These are phyloP conservation scores for Kodamaea arcana DNA, from an alignment of 1,139 yeast genomes.

Conservation along the genomic window DNA sequence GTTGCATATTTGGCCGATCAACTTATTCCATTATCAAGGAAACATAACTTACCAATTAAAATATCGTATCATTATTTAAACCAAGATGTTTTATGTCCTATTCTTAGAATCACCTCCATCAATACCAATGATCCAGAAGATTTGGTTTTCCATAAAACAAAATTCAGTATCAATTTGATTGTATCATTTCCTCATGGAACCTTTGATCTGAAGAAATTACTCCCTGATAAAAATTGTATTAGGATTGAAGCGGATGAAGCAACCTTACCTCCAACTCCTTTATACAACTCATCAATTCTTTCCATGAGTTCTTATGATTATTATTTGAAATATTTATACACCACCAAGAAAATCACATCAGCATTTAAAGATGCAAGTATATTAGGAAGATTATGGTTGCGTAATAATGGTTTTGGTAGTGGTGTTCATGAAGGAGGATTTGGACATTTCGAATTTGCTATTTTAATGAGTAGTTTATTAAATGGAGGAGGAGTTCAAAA, in stretches of 20 bases:
- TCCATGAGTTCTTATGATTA: constrained; percentile 65
- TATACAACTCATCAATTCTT: constrained; percentile 77
- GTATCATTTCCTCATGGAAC: constrained; percentile 68
- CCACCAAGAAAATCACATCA: constrained; percentile 70
- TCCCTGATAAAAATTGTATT: constrained; percentile 76
- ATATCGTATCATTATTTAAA: constrained; percentile 56
- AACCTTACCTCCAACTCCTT: constrained; percentile 72
- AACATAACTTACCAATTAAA: constrained; percentile 53
- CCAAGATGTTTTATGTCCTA: constrained; percentile 65
- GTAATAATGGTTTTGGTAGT: constrained; percentile 78
- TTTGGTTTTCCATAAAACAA: constrained; percentile 61
- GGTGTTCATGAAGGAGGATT: constrained; percentile 69
- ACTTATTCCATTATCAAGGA: constrained; percentile 51
- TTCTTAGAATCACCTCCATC: constrained; percentile 51
- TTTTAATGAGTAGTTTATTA: constrained; percentile 73
- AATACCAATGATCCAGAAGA: constrained; percentile 45
- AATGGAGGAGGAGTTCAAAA: constrained; percentile 82
- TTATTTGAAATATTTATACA: constrained; percentile 70
- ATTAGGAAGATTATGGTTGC: constrained; percentile 84
- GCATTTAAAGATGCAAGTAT: constrained; percentile 87
- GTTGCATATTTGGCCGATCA: constrained; percentile 71
- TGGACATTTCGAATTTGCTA: constrained; percentile 87
- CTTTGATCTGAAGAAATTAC: constrained; percentile 71
- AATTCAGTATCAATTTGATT: constrained; percentile 65
- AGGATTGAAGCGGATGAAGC: constrained; percentile 52